phyloP scores from a whole-genome alignment of 2,329 filamentous ascomycete genomes.

The Microdochium paspali region DNA sequence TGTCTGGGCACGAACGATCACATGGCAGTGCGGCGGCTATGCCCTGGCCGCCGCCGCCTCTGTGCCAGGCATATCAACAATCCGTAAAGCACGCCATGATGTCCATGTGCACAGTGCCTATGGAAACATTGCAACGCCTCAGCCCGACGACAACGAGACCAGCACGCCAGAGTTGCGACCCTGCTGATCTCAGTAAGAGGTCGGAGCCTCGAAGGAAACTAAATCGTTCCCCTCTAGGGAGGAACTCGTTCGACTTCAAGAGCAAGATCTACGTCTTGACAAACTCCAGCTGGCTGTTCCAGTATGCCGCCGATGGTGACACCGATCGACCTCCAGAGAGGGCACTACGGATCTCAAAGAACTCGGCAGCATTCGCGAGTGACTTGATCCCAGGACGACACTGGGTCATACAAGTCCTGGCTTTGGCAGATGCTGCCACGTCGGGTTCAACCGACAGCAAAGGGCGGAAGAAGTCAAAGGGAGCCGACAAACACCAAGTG shows the following conservation, averaged over 20 bases:
- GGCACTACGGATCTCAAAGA: constrained; percentile 59
- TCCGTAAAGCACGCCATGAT: constrained; percentile 67
- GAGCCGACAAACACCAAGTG: constrained; percentile 41
- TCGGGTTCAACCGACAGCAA: not conserved
- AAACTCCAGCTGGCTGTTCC: constrained; percentile 62
- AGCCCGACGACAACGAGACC: constrained; percentile 37
- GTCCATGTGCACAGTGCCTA: constrained; percentile 55
- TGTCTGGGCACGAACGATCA: not conserved
- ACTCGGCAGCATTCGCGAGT: constrained; percentile 71
- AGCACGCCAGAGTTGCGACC: not conserved
- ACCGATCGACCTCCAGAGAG: constrained; percentile 68
- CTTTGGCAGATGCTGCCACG: not conserved
- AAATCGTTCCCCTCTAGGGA: constrained; percentile 30
- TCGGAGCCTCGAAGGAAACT: constrained; percentile 35
- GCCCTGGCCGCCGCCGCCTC: constrained; percentile 59
- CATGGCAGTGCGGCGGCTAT: constrained; percentile 3
- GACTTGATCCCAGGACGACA: constrained; percentile 72
- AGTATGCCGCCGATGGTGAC: constrained; percentile 62
- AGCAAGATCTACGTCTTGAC: constrained; percentile 65
- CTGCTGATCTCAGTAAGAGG: constrained; percentile 17
- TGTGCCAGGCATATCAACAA: constrained; percentile 84
- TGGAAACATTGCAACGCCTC: constrained; percentile 53
- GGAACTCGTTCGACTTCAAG: constrained; percentile 51
- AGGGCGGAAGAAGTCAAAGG: not conserved
- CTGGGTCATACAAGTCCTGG: constrained; percentile 63